Percentiles rank a stretch among this genome's conserved stretches.
phyloP scores from a whole-genome alignment of 768 basidiomycete species.

The Boletus rubescentipes region DNA sequence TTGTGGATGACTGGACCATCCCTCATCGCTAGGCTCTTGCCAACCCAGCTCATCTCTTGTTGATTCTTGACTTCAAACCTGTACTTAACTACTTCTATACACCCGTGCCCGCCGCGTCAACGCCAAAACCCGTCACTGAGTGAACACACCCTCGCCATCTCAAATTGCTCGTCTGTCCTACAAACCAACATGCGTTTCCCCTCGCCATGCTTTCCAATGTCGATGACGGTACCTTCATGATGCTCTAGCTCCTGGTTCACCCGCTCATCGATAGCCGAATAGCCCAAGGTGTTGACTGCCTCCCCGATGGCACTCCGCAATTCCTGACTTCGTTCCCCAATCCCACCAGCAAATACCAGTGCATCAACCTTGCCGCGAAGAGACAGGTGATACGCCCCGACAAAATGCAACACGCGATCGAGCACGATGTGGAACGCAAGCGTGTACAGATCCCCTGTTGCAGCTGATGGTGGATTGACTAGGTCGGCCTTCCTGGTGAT shows the following conservation, averaged over 20 bases:
- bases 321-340: conserved; percentile 72
- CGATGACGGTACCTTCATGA: conserved; percentile 42
- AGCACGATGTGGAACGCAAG: conserved; percentile 80
- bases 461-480: conserved; percentile 17
- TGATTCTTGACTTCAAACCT: not conserved
- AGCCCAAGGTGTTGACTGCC: conserved; percentile 61
- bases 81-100: not conserved
- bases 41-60: not conserved
- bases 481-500: conserved; percentile 50
- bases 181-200: conserved; percentile 53
- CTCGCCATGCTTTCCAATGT: conserved; percentile 38
- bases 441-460: conserved; percentile 38
- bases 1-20: too few relatives aligned
- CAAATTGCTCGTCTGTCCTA: conserved; percentile 62
- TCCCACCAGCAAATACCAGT: conserved; percentile 84
- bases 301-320: conserved; percentile 59
- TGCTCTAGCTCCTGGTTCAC: conserved; percentile 45
- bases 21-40: not conserved
- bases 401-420: conserved; percentile 70
- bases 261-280: conserved; percentile 44
- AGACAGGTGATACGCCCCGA: conserved; percentile 76
- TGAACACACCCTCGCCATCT: conserved; percentile 46
- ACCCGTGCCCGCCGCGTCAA: not conserved
- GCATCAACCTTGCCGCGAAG: conserved; percentile 69
- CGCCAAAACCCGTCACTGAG: conserved; percentile 16